Conservation (phyloP, 371 early-diverging fungal species). For the Vittaforma corneae region DNA sequence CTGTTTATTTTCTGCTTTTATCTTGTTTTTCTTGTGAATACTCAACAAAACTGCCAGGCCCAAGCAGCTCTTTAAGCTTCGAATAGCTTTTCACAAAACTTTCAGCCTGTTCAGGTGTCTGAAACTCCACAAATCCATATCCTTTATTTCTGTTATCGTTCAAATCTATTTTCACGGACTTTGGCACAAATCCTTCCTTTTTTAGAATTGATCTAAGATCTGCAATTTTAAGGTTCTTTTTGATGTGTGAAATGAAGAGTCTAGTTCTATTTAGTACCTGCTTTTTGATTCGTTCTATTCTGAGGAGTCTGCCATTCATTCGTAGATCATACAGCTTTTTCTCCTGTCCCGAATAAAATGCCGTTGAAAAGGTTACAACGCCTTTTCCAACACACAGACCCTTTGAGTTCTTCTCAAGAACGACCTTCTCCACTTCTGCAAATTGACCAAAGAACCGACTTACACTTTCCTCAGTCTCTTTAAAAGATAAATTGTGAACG, state of each 20-base stretch:
- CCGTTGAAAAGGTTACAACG: constrained; percentile 43
- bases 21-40: constrained; percentile 46
- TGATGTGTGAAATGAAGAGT: constrained; percentile 48
- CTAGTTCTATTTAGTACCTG: constrained; percentile 41
- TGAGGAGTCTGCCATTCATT: constrained; percentile 39
- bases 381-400: constrained; percentile 52
- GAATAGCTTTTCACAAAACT: constrained; percentile 38
- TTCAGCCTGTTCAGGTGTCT: constrained; percentile 43
- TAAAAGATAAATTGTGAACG: constrained; percentile 46
- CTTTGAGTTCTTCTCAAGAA: constrained; percentile 44
- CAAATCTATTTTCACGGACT: constrained; percentile 35
- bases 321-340: no score
- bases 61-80: constrained; percentile 26
- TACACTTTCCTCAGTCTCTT: constrained; percentile 50
- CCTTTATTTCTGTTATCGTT: constrained; percentile 48
- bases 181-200: constrained; percentile 26
- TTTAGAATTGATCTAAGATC: constrained; percentile 40
- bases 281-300: constrained; percentile 54
- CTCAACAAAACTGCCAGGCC: constrained; percentile 33
- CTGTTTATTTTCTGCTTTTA: background rate
- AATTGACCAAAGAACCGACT: constrained; percentile 37
- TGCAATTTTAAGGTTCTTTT: constrained; percentile 44
- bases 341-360: constrained; percentile 31
- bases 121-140: constrained; percentile 55
- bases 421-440: constrained; percentile 48